Evolutionary conservation across 306 rosid genomes (phyloP), one percentile per base, ranked within the genome.

Genomic region (Phaseolus lunatus): DNA sequence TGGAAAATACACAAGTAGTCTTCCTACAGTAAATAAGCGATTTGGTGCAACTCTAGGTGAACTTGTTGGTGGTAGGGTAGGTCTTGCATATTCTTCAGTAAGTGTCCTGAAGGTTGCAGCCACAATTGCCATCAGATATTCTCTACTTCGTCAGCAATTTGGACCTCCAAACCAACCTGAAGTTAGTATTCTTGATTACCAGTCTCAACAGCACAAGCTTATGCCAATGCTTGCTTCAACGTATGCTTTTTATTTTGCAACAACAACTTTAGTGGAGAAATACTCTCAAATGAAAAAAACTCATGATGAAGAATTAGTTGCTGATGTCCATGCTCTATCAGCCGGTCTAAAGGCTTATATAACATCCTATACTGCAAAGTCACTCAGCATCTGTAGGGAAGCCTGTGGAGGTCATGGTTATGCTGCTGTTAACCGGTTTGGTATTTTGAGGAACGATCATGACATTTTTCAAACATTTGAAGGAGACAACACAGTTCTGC

Each of bases 361-460:
- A 80, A 95, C 98, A 2, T 58, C 92, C 3, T 95, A 92, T 77
- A 92, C 98, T 0, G 97, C 98, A 20, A 95, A 89, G 87, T 89
- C 98, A 52, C 85, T 95, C 87, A 95, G 90, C 84, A 78, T 77
- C 86, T 95, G 98, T 80, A 89, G 98, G 90, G 98, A 95, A 83
- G 91, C 97, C 62, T 95, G 98, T 84, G 98, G 98, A 77, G 98
- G 98, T 76, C 98, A 95, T 88, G 98, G 98, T 57, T 95, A 95
- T 76, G 98, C 98, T 79, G 97, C 97, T 18, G 97, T 90, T 15
- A 95, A 92, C 70, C 89, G 97, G 76, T 92, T 95, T 80, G 98
- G 98, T 52, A 78, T 22, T 78, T 83, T 95, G 81, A 88, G 98
- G 88, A 95, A 95, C 78, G 98, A 95, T 85, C 98, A 95, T 79